These are phyloP conservation scores for Alternaria dauci DNA, from an alignment of 2,329 filamentous ascomycete species.

Conservation along the genomic window DNA sequence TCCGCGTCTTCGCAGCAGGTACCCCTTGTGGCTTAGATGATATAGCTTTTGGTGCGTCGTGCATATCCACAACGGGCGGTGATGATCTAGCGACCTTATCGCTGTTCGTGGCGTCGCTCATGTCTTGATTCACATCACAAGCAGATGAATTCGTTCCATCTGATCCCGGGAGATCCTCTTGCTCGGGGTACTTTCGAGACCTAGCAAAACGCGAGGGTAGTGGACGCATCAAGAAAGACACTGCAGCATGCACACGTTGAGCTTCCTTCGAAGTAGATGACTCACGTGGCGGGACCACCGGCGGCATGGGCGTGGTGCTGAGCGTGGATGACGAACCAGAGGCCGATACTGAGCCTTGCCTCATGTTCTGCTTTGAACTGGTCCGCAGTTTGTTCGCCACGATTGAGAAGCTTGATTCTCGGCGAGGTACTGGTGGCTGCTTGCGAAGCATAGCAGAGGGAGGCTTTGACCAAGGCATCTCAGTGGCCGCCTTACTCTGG, in stretches of 20 bases:
- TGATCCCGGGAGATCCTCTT: slow-evolving; percentile 12
- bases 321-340: slow-evolving; percentile 38
- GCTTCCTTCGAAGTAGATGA: slow-evolving; percentile 47
- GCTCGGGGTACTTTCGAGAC: slow-evolving; percentile 17
- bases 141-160: slow-evolving; percentile 11
- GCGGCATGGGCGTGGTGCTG: slow-evolving; percentile 27
- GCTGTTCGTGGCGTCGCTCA: not conserved
- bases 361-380: slow-evolving; percentile 34
- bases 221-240: slow-evolving; percentile 37
- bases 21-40: slow-evolving; percentile 19
- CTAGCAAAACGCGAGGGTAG: slow-evolving; percentile 30
- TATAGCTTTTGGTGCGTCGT: slow-evolving; percentile 23
- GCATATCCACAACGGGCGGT: slow-evolving; percentile 8
- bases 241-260: slow-evolving; percentile 37
- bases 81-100: slow-evolving; percentile 4
- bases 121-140: slow-evolving; percentile 2
- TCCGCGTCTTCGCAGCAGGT: slow-evolving; percentile 11
- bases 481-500: slow-evolving; percentile 17
- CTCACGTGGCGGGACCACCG: slow-evolving; percentile 40
- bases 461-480: slow-evolving; percentile 25
- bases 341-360: slow-evolving; percentile 28
- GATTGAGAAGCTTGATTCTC: slow-evolving; percentile 32
- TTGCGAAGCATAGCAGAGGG: slow-evolving; percentile 25
- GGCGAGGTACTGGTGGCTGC: slow-evolving; percentile 19
- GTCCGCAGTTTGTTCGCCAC: slow-evolving; percentile 23